Conservation (phyloP, 225 moss, liverwort and hornwort species). For the Sphagnum tenellum region DNA sequence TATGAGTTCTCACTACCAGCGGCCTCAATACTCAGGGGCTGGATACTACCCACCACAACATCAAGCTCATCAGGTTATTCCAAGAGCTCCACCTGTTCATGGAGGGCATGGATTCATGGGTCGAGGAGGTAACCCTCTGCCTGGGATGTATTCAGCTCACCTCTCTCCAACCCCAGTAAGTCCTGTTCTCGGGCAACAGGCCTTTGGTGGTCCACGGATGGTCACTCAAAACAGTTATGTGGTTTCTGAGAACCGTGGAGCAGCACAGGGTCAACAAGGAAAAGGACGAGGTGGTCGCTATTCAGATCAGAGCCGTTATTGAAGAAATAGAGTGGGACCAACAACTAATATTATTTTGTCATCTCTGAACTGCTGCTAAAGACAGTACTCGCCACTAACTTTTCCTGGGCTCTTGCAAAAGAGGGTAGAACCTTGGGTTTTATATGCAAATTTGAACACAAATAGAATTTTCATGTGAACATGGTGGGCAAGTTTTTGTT, state of each 20-base stretch:
- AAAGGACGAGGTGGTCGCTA: slow-evolving; percentile 41
- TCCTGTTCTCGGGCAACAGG: slow-evolving; percentile 12
- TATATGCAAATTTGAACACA: too few species aligned
- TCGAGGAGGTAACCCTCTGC: slow-evolving; percentile 27
- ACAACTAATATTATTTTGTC: too few species aligned
- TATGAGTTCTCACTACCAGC: slow-evolving; percentile 9
- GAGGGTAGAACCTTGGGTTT: too few species aligned
- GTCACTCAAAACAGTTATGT: slow-evolving; percentile 30
- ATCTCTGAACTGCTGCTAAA: too few species aligned
- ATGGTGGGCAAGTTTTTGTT: too few species aligned
- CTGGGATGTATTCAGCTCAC: slow-evolving; percentile 8
- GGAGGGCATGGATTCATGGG: slow-evolving; percentile 47
- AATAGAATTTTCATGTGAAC: too few species aligned
- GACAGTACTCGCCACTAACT: too few species aligned
- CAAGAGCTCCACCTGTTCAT: slow-evolving; percentile 43
- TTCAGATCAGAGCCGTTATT: slow-evolving; percentile 21
- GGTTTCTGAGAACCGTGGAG: slow-evolving; percentile 16
- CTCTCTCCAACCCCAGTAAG: slow-evolving; percentile 23
- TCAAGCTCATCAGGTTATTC: slow-evolving; percentile 21
- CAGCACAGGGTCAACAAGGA: slow-evolving; percentile 9
- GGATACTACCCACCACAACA: slow-evolving; percentile 11
- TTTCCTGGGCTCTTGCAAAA: too few species aligned
- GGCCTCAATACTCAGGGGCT: slow-evolving; percentile 17
- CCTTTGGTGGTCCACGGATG: neutral
- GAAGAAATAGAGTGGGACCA: neutral